Evolutionary conservation across 768 basidiomycete species (phyloP), one percentile per base, ranked within the genome.

Genomic region (Lentinula lateritia): DNA sequence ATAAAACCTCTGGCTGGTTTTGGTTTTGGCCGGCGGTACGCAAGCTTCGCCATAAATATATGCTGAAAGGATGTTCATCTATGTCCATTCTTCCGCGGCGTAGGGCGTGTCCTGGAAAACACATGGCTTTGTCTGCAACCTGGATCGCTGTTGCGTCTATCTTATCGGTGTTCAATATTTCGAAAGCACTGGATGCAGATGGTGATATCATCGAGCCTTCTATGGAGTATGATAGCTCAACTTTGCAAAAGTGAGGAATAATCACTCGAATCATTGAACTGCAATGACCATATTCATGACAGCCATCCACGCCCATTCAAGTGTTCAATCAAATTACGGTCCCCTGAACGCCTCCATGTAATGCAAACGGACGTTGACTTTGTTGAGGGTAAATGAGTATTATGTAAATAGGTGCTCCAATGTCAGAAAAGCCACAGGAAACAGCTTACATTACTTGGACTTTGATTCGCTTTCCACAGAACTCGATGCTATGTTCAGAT

Each of bases 91-190:
- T 32, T 4, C 34, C 35, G 50, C 16, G 13, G 50, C 16, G 13
- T 35, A 52, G 50, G 3, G 41, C 23, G 6, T 56, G 54, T 23
- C 38, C 54, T 16, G 54, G 54, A 23, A 39, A 23, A 36, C 61
- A 68, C 18, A 63, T 76, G 38, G 75, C 73, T 1, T 67, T 68
- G 13, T 60, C 68, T 1, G 63, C 61, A 20, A 43, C 75, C 28
- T 76, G 63, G 63, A 64, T 75, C 38, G 66, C 69, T 2, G 64
- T 69, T 36, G 67, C 71, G 1, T 64, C 65, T 16, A 50, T 75
- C 12, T 65, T 75, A 32, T 65, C 70, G 1, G 59, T 67, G 5
- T 72, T 75, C 63, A 60, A 72, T 18, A 68, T 76, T 32, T 39
- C 46, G 6, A 18, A 60, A 3, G 64, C 66, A 3, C 3, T 61